Percentiles rank a stretch among this genome's conserved stretches.
phyloP scores from a whole-genome alignment of 1,284 basidiomycete genomes.

The Irpex sp. region DNA sequence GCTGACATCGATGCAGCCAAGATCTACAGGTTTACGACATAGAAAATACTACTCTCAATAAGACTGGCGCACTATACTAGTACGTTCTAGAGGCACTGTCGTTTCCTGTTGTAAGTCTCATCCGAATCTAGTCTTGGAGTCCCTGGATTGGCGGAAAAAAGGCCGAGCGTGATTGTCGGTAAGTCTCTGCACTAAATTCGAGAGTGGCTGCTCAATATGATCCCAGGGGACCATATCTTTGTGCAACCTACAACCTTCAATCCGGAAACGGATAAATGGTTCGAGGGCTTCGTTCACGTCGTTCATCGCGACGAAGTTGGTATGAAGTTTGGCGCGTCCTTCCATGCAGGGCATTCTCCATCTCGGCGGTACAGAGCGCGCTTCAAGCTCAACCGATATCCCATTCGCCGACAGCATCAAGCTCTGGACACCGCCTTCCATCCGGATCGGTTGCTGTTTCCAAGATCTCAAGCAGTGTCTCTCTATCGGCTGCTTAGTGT shows the following conservation, averaged over 20 bases:
- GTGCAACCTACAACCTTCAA: slow-evolving; percentile 39
- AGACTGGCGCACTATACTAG: slow-evolving; percentile 38
- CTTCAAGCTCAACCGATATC: slow-evolving; percentile 53
- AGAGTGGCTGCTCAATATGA: background rate
- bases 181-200: slow-evolving; percentile 15
- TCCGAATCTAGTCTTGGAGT: slow-evolving; percentile 42
- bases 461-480: slow-evolving; percentile 24
- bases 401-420: slow-evolving; percentile 53
- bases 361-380: slow-evolving; percentile 31
- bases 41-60: slow-evolving; percentile 32
- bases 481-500: background rate
- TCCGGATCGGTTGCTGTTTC: slow-evolving; percentile 40
- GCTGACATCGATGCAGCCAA: slow-evolving; percentile 29
- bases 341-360: slow-evolving; percentile 22
- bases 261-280: slow-evolving; percentile 40
- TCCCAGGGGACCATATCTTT: slow-evolving; percentile 49
- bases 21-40: slow-evolving; percentile 60
- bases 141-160: slow-evolving; percentile 62
- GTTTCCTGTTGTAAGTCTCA: background rate
- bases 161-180: slow-evolving; percentile 62
- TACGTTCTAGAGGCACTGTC: slow-evolving; percentile 19
- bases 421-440: slow-evolving; percentile 43
- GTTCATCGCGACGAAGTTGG: slow-evolving; percentile 49
- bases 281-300: slow-evolving; percentile 53
- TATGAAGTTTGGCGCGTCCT: slow-evolving; percentile 46